phyloP scores from a whole-genome alignment of 2,329 filamentous ascomycete genomes.

The Xylariales sp. region DNA sequence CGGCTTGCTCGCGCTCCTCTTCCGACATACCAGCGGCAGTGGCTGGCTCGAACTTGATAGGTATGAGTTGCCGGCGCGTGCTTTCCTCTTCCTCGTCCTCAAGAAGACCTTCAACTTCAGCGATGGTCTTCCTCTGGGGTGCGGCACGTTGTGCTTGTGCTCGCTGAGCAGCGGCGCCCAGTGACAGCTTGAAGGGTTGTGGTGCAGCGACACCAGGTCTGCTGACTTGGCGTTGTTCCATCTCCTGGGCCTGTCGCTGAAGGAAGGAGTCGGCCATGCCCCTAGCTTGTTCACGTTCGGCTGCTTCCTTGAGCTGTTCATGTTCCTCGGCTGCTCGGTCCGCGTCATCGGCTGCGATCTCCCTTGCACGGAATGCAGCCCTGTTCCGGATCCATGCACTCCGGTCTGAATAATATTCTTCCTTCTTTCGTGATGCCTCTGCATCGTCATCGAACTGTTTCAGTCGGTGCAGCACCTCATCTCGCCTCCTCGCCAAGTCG shows the following conservation, averaged over 20 bases:
- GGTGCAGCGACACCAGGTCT: constrained; percentile 46
- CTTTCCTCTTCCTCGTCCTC: constrained; percentile 89
- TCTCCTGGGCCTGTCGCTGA: constrained; percentile 74
- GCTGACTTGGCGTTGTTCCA: constrained; percentile 45
- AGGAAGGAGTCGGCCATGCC: constrained; percentile 90
- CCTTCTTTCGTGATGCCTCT: constrained; percentile 67
- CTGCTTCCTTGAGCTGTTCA: constrained; percentile 64
- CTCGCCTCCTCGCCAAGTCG: constrained; percentile 57
- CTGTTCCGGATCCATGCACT: constrained; percentile 82
- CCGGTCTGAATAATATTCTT: constrained; percentile 84
- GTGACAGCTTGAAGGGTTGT: constrained; percentile 85
- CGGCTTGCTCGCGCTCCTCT: constrained; percentile 80
- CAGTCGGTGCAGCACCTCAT: constrained; percentile 67
- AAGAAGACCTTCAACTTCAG: constrained; percentile 88
- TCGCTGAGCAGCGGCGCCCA: constrained; percentile 81
- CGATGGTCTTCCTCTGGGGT: constrained; percentile 70
- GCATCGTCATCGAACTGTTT: constrained; percentile 83
- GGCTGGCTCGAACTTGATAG: constrained; percentile 74
- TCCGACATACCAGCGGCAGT: constrained; percentile 69
- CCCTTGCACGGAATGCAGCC: constrained; percentile 65
- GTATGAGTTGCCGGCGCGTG: constrained; percentile 70
- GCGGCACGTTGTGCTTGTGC: constrained; percentile 52
- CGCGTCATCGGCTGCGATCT: constrained; percentile 72
- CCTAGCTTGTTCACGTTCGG: constrained; percentile 70
- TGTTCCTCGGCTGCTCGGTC: constrained; percentile 76